Evolutionary conservation across 1,139 yeast species (phyloP).

Genomic region (Taphrina sp.): DNA sequence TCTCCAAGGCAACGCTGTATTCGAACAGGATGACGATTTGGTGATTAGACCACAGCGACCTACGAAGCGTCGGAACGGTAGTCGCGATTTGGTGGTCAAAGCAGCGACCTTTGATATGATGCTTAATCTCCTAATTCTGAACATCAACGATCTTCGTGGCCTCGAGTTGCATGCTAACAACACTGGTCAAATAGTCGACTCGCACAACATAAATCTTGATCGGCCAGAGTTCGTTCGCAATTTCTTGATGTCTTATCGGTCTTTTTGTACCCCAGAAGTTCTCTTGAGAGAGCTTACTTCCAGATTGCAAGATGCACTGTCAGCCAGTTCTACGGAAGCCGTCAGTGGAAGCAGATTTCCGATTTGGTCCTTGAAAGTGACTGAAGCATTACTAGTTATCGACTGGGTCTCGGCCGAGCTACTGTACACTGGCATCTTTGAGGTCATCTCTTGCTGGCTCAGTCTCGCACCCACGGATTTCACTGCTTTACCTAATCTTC

Average conservation of each 20-base stretch:
- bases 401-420: constrained; percentile 62
- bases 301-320: neutral
- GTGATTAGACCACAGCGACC: constrained; percentile 7
- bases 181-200: neutral
- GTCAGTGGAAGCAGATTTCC: no score
- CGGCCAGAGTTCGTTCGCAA: constrained; percentile 14
- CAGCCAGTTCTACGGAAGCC: neutral
- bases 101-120: constrained; percentile 62
- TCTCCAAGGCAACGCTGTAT: neutral
- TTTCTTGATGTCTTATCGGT: constrained; percentile 17
- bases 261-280: constrained; percentile 7
- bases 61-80: neutral
- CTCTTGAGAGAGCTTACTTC: neutral
- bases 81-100: constrained; percentile 45
- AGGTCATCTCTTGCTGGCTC: constrained; percentile 69
- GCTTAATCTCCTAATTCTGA: constrained; percentile 61
- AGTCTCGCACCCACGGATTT: constrained; percentile 44
- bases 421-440: constrained; percentile 79
- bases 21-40: constrained; percentile 16
- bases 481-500: neutral
- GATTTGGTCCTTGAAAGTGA: neutral
- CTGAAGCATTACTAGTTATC: constrained; percentile 41
- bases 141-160: constrained; percentile 58
- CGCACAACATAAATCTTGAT: constrained; percentile 1
- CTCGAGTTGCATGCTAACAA: constrained; percentile 44